Conservation (phyloP, 805 yeast genomes). For the Candida vartiovaarae region DNA sequence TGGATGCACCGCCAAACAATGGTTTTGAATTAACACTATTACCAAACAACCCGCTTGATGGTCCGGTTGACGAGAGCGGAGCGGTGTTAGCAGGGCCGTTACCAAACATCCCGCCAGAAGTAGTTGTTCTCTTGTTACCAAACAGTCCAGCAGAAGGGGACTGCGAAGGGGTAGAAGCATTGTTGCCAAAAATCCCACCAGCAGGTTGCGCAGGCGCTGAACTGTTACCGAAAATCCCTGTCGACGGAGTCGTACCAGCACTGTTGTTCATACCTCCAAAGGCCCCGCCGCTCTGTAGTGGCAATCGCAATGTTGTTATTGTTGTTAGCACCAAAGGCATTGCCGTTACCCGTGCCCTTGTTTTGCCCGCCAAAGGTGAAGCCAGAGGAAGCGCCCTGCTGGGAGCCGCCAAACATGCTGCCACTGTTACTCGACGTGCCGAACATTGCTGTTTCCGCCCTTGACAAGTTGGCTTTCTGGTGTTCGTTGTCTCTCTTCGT, state of each 20-base stretch:
- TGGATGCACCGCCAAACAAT: slow-evolving; percentile 3
- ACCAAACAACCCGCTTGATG: slow-evolving; percentile 17
- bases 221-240: neutral
- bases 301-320: slow-evolving; percentile 4
- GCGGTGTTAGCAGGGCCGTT: slow-evolving; percentile 17
- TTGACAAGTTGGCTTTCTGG: neutral
- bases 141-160: slow-evolving; percentile 6
- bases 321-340: no score
- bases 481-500: neutral
- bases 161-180: neutral
- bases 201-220: neutral
- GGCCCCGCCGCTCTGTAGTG: neutral
- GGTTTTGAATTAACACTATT: slow-evolving; percentile 7
- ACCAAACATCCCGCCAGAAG: slow-evolving; percentile 16
- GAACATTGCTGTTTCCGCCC: slow-evolving; percentile 6
- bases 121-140: slow-evolving; percentile 5
- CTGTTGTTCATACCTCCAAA: slow-evolving; percentile 10
- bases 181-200: neutral
- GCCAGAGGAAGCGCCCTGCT: no score
- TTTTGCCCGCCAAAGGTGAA: no score
- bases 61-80: slow-evolving; percentile 7
- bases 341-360: no score
- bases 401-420: no score
- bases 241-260: neutral
- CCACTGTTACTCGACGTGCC: slow-evolving; percentile 8